These are phyloP conservation scores for Metarhizium rileyi DNA, from an alignment of 2,329 filamentous ascomycete species.

Conservation along the genomic window DNA sequence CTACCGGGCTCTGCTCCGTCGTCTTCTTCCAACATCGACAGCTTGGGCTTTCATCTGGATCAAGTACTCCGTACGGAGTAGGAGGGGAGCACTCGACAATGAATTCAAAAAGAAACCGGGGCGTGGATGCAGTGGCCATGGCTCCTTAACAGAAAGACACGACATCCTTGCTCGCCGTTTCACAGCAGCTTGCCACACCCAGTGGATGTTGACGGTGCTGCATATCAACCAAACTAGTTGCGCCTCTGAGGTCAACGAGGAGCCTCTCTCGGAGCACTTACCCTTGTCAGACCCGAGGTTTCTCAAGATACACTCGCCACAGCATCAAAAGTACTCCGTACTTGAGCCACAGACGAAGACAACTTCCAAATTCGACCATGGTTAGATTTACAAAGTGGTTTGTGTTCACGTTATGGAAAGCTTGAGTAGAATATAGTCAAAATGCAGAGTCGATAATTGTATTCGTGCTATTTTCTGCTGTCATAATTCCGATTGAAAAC, in stretches of 20 bases:
- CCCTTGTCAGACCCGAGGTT: too few relatives aligned
- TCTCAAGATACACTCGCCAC: too few relatives aligned
- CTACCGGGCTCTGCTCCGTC: too few relatives aligned
- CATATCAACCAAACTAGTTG: not conserved
- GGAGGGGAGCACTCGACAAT: too few relatives aligned
- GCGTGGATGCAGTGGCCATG: not conserved
- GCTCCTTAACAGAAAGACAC: not conserved
- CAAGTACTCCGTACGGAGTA: too few relatives aligned
- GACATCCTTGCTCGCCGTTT: not conserved
- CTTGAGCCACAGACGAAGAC: too few relatives aligned
- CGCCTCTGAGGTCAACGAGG: not conserved
- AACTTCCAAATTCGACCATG: too few relatives aligned
- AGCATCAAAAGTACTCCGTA: too few relatives aligned
- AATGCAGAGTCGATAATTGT: not conserved
- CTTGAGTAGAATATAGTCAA: too few relatives aligned
- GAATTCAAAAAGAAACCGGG: not conserved
- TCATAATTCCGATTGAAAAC: slow-evolving; percentile 33
- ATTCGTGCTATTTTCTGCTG: not conserved
- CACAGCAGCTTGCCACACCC: not conserved
- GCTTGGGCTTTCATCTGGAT: too few relatives aligned
- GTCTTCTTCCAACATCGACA: too few relatives aligned
- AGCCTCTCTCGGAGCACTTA: not conserved
- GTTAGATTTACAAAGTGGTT: not conserved
- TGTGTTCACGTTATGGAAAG: too few relatives aligned
- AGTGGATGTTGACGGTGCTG: not conserved